Base-by-base conservation (phyloP, 2,329 filamentous ascomycete species). In the Kalaharituber pfeilii region DNA sequence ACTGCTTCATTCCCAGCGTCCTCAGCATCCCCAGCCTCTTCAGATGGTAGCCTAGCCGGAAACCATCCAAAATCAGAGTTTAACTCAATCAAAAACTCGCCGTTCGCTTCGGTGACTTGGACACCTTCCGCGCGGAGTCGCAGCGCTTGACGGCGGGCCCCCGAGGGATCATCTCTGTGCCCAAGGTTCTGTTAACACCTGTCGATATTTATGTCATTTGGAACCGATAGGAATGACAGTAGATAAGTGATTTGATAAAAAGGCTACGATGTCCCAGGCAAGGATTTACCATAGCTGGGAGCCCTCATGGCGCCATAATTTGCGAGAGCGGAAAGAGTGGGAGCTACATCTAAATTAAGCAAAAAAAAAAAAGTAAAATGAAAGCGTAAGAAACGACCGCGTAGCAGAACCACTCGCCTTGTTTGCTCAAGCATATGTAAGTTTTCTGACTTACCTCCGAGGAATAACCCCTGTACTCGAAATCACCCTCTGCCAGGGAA, bases 401-500 rank as follows among this genome's bases (percentile, higher is more conserved):
- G 8, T n/a, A n/a, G n/a, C n/a, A n/a, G n/a, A n/a, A n/a, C n/a
- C n/a, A n/a, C n/a, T n/a, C n/a, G n/a, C n/a, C n/a, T n/a, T n/a
- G n/a, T n/a, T n/a, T n/a, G n/a, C n/a, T n/a, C n/a, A n/a, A n/a
- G n/a, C n/a, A n/a, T n/a, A n/a, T n/a, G n/a, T n/a, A n/a, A n/a
- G n/a, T n/a, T n/a, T n/a, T n/a, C n/a, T n/a, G n/a, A n/a, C n/a
- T 55, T 50, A 89, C 86, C 88, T 78, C 6, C 84, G 84, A 45
- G 87, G 94, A 61, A 96, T 93, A 56, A 79, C 73, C 22, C 89
- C 88, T 68, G 84, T 89, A 13, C 85, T 72, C 67, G 89, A 94
- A 66, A 96, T 83, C 56, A 96, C 85, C 55, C 91, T 75, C 71
- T 96, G 89, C 89, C 89, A 96, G 0, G 89, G 89, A 2, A 96